Base-by-base conservation (phyloP, 73 alveolate genomes). In the Urostyla sp. region DNA sequence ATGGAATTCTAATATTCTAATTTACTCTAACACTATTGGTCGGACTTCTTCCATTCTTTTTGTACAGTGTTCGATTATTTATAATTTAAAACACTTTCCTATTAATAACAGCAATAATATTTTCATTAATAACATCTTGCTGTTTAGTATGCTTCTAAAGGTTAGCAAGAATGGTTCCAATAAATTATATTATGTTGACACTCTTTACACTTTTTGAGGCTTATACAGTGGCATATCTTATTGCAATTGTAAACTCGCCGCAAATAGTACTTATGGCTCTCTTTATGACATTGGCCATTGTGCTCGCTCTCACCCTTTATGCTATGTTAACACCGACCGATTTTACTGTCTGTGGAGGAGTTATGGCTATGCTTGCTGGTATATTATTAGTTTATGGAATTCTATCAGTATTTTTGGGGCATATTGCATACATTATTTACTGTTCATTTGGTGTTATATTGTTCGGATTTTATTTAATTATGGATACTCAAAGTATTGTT, bases 271-370 rank as follows among this genome's bases (percentile, higher is more conserved):
- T 91, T 18, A 20, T 84, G 32, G 99, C 99, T 16, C 96, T 91
- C 21, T 18, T 88, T 20, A 66, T 96, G 90, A 96, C 99, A 8
- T 63, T 85, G 21, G 97, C 92, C 3, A 84, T 96, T 18, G 88
- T 95, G 21, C 27, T 91, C 11, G 90, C 94, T 5, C 89, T 96
- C 30, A 94, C 98, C 26, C 45, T 90, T 21, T 96, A 93, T 92
- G 98, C 99, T 2, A 37, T 67, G 30, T 83, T 84, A 40, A 89
- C 98, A 30, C 87, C 75, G 53, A 59, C 45, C 11, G 99, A 96
- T 72, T 91, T 91, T 67, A 87, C 98, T n/a, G 44, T 54, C 46
- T 67, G 86, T 10, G 88, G 91, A 2, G 98, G 96, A 26, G 56
- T 86, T 0, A 5, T 82, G 48, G 58, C 49, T n/a, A 50, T 79